phyloP scores from a whole-genome alignment of 768 basidiomycete genomes.

The Rhizopogon vulgaris region DNA sequence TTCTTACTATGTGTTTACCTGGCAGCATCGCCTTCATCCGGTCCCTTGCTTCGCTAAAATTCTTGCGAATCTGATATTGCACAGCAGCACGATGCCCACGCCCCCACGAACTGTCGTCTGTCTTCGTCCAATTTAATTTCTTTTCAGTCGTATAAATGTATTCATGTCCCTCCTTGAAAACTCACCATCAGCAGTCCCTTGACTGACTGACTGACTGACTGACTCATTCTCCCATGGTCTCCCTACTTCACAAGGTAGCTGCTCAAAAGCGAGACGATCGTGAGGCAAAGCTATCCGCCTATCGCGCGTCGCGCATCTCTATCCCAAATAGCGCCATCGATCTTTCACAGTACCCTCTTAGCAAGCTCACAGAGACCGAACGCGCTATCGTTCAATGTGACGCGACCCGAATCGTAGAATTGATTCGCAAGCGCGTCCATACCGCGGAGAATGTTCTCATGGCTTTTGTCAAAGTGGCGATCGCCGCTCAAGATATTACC shows the following conservation, averaged over 20 bases:
- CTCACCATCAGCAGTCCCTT: background rate
- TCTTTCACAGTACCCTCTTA: slow-evolving; percentile 23
- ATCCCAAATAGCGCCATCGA: slow-evolving; percentile 6
- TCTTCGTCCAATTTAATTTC: too few relatives aligned
- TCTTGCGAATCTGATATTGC: too few relatives aligned
- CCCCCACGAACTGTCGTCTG: too few relatives aligned
- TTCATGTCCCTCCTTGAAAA: background rate
- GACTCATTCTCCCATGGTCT: background rate
- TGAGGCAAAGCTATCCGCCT: slow-evolving; percentile 9
- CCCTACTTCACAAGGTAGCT: background rate
- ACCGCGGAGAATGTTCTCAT: slow-evolving; percentile 20
- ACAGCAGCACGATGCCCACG: too few relatives aligned
- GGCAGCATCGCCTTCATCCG: too few relatives aligned
- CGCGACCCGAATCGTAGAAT: slow-evolving; percentile 21
- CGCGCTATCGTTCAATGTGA: slow-evolving; percentile 24
- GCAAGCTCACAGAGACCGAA: slow-evolving; percentile 17
- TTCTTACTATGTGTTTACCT: too few relatives aligned
- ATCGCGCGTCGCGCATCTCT: background rate
- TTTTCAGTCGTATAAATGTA: background rate
- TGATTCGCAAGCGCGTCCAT: slow-evolving; percentile 15
- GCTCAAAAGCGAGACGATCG: slow-evolving; percentile 22
- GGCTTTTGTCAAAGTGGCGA: slow-evolving; percentile 21
- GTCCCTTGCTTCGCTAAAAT: too few relatives aligned
- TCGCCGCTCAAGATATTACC: slow-evolving; percentile 28
- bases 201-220: background rate